phyloP scores from a whole-genome alignment of 2,329 filamentous ascomycete species.

The Myriosclerotinia scirpicola region DNA sequence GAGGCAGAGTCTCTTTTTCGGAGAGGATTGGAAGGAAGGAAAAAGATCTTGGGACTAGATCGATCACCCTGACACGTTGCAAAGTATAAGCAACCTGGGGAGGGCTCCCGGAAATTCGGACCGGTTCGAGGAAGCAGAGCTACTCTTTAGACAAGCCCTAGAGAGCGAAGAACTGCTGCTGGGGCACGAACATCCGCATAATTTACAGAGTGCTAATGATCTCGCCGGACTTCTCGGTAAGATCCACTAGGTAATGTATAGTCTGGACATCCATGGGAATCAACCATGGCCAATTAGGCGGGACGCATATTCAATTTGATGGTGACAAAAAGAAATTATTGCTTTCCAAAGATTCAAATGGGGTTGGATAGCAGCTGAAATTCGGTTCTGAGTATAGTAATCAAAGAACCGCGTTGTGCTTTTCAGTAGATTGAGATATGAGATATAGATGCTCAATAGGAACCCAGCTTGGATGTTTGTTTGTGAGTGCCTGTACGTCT shows the following conservation, averaged over 20 bases:
- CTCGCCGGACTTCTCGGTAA: no score
- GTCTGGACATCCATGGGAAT: no score
- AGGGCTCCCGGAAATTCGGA: not conserved
- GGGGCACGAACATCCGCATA: not conserved
- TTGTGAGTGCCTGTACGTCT: not conserved
- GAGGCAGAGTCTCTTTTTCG: not conserved
- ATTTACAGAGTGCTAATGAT: not conserved
- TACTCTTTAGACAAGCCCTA: not conserved
- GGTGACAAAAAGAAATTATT: no score
- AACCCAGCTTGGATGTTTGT: not conserved
- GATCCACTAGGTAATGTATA: no score
- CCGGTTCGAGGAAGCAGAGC: not conserved
- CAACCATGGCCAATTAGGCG: no score
- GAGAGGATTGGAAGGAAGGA: not conserved
- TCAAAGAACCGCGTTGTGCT: no score
- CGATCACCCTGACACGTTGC: not conserved
- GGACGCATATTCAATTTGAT: no score
- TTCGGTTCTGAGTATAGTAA: no score
- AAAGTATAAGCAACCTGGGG: not conserved
- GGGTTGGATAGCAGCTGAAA: no score
- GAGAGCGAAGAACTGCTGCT: not conserved
- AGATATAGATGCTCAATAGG: not conserved
- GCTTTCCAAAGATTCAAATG: no score
- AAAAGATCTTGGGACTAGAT: not conserved
- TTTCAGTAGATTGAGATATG: not conserved